Percentiles rank a stretch among this genome's conserved stretches.
These are phyloP conservation scores for Avena eriantha DNA, from an alignment of 176 grass and related monocot species.

Conservation along the genomic window DNA sequence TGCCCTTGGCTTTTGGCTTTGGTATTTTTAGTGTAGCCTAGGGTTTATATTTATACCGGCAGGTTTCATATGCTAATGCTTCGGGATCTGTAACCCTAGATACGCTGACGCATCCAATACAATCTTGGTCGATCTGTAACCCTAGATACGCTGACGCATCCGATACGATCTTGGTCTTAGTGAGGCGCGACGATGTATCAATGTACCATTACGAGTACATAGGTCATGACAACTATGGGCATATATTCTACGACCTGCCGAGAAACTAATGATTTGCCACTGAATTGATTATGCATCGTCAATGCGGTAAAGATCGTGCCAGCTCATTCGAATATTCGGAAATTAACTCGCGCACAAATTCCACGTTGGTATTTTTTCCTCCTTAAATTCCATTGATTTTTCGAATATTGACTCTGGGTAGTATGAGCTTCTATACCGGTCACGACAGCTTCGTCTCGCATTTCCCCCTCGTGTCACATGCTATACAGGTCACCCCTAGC, in stretches of 20 bases:
- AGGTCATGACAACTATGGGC: background rate
- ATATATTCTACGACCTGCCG: background rate
- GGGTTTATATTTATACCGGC: background rate
- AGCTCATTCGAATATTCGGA: background rate
- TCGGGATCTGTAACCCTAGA: no score
- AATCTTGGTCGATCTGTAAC: no score
- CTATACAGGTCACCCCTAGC: no score
- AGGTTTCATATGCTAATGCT: no score
- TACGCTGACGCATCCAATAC: no score
- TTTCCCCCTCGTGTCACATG: background rate
- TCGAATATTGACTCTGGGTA: no score
- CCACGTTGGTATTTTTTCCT: background rate
- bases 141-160: no score
- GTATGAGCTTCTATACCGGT: fast-evolving
- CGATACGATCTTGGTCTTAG: no score
- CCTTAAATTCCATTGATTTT: background rate
- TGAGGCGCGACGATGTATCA: no score
- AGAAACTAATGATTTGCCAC: background rate
- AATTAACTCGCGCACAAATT: background rate
- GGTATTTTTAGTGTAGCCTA: no score
- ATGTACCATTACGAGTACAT: background rate
- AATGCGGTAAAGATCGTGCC: no score
- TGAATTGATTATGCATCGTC: background rate
- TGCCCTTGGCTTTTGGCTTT: background rate
- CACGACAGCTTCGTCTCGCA: background rate